Evolutionary conservation across 1,139 yeast genomes (phyloP), one percentile per base, ranked within the genome.

Genomic region (Hansenula anomala): DNA sequence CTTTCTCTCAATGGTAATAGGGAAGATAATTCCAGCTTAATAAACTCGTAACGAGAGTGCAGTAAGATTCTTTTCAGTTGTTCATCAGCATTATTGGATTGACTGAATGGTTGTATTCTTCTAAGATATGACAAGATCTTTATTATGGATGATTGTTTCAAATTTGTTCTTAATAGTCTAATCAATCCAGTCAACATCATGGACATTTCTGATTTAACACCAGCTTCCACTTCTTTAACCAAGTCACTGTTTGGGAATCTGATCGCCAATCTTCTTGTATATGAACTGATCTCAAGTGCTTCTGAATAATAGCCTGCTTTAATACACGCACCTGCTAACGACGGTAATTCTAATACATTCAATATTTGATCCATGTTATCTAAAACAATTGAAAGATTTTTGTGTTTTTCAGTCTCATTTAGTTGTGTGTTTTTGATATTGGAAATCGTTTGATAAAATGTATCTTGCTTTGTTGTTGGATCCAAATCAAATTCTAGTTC

Each of bases 221-320:
- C 82, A 32, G 61, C 39, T 51, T 77, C 73, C 39, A 89, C 77
- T 26, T 71, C 67, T 23, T 63, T 66, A 31, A 90, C 73, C 1
- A 86, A 60, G 1, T 63, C 59, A 10, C 85, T 66, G 29, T 75
- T 74, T 3, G 88, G 87, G 58, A 82, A 90, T 41, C 95, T 67
- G 19, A 80, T 74, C 1, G 72, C 66, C 29, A 90, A 65, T 36
- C 95, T 71, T 44, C 80, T 75, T 0, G 85, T 77, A 54, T 85
- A 78, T 33, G 82, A 73, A 15, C 88, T 80, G 15, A 86, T 75
- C 49, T 87, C 95, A 28, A 90, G 71, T 7, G 96, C 89, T 53
- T 89, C 96, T 30, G 89, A 86, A 56, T 89, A 92, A 56, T 86
- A 86, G 0, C 96, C 96, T 39, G 85, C 84, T 38, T 78, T 69